Percentiles rank a stretch among this genome's conserved stretches.
Evolutionary conservation across 768 basidiomycete genomes (phyloP).

Genomic region (Termitomyces sp.): DNA sequence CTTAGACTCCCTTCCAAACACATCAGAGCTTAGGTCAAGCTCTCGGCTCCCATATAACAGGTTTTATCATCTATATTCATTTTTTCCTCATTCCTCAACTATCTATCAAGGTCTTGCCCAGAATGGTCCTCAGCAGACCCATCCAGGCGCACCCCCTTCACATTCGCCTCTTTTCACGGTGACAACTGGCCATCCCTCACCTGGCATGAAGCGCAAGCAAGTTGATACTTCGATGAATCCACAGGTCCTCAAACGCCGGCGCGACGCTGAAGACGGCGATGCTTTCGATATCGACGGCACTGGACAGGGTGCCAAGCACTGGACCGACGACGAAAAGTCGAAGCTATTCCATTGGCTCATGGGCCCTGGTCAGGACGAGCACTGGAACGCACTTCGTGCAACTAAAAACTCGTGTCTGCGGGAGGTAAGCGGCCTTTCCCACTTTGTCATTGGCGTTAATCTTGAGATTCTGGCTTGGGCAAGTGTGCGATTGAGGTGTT

Average conservation of each 20-base stretch:
- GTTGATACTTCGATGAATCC: constrained; percentile 28
- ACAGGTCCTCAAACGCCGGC: constrained; percentile 40
- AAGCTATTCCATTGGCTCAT: constrained; percentile 77
- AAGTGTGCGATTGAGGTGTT: constrained; percentile 73
- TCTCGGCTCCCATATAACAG: constrained; percentile 45
- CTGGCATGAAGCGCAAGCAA: constrained; percentile 49
- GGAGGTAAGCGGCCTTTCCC: constrained; percentile 39
- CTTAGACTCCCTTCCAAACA: constrained; percentile 43
- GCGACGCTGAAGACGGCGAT: constrained; percentile 36
- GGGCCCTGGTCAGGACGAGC: constrained; percentile 63
- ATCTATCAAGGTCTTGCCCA: constrained; percentile 32
- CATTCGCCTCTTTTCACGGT: constrained; percentile 36
- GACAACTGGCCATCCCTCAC: constrained; percentile 23
- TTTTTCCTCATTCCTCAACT: constrained; percentile 26
- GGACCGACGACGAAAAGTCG: constrained; percentile 81
- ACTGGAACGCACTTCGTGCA: constrained; percentile 72
- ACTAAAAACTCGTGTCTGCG: constrained; percentile 81
- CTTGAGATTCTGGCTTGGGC: not conserved
- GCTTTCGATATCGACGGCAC: constrained; percentile 40
- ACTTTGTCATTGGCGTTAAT: not conserved
- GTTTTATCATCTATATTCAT: constrained; percentile 22
- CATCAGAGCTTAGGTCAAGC: constrained; percentile 62
- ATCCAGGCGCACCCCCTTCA: constrained; percentile 26
- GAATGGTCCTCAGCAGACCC: constrained; percentile 23
- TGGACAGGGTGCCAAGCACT: constrained; percentile 70